Percentiles rank a stretch among this genome's conserved stretches.
phyloP scores from a whole-genome alignment of 73 alveolate species.

The Paramecium sonneborni region DNA sequence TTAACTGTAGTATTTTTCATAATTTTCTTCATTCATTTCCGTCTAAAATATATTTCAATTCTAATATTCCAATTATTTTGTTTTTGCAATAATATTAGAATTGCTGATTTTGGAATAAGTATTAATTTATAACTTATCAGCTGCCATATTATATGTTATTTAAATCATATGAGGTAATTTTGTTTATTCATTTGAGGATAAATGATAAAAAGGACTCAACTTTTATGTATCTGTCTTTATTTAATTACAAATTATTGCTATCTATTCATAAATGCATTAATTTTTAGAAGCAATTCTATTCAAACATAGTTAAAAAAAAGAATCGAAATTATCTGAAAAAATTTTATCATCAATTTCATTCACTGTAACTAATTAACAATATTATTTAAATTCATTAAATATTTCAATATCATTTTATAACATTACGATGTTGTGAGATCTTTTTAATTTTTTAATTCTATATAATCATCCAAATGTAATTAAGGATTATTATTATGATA shows the following conservation, averaged over 20 bases:
- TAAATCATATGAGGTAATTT: background rate
- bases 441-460: background rate
- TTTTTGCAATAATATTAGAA: background rate
- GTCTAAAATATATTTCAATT: background rate
- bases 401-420: background rate
- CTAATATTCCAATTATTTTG: background rate
- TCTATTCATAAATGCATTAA: constrained; percentile 9
- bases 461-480: background rate
- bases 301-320: background rate
- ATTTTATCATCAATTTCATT: background rate
- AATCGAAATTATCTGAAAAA: background rate
- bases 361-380: background rate
- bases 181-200: background rate
- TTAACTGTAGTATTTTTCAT: background rate
- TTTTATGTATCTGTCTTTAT: background rate
- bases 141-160: background rate
- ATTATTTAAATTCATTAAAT: background rate
- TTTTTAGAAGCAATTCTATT: background rate
- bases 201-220: background rate
- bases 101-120: background rate
- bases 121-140: background rate
- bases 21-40: background rate
- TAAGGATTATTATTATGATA: background rate
- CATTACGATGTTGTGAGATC: background rate
- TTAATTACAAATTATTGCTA: background rate